These are phyloP conservation scores for Amaranthus tricolor DNA, from an alignment of 179 eudicot species.

Conservation along the genomic window DNA sequence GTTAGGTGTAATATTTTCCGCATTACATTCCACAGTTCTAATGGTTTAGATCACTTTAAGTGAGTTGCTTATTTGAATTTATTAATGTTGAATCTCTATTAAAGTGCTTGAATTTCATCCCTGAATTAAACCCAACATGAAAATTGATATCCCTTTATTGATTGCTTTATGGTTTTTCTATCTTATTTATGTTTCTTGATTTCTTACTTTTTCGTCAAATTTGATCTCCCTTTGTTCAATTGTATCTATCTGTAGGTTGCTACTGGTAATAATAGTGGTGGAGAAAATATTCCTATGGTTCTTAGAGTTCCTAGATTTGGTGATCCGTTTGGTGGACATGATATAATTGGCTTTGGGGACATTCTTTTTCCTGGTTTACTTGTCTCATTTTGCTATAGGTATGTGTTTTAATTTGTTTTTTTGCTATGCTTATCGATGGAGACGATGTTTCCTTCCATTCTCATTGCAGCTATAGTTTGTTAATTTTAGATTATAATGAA, in stretches of 20 bases:
- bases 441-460: too few relatives aligned
- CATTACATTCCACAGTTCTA: background rate
- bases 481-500: too few relatives aligned
- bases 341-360: constrained; percentile 95
- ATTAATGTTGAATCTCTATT: too few relatives aligned
- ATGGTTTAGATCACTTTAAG: background rate
- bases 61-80: background rate
- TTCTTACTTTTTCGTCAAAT: too few relatives aligned
- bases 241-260: constrained; percentile 59
- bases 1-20: background rate
- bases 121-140: background rate
- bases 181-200: background rate
- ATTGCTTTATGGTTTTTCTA: background rate
- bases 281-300: constrained; percentile 96
- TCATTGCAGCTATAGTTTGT: too few relatives aligned
- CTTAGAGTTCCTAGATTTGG: constrained; percentile 68
- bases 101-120: background rate
- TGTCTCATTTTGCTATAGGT: constrained; percentile 72
- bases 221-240: background rate
- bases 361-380: constrained; percentile 93
- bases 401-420: constrained; percentile 4
- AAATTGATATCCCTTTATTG: background rate
- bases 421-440: too few relatives aligned
- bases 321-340: constrained; percentile 85
- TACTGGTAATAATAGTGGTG: constrained; percentile 67